phyloP scores from a whole-genome alignment of 257 asterid genomes.

The Verbascum thapsus region DNA sequence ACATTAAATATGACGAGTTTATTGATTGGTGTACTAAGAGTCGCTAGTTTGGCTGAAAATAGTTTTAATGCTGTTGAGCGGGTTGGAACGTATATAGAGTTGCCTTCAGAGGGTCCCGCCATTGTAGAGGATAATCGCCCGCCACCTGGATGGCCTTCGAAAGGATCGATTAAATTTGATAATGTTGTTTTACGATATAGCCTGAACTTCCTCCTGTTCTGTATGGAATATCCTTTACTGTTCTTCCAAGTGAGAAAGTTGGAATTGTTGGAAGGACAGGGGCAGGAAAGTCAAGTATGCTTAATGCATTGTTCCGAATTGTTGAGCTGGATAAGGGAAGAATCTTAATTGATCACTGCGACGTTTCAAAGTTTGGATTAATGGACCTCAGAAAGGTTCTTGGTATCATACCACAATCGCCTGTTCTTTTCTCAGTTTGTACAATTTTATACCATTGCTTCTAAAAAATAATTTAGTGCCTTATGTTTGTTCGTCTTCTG shows the following conservation, averaged over 20 bases:
- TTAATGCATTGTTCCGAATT: slow-evolving; percentile 45
- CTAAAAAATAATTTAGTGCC: neutral
- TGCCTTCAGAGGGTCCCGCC: slow-evolving; percentile 49
- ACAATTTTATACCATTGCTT: neutral
- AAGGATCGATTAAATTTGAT: slow-evolving; percentile 41
- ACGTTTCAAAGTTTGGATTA: slow-evolving; percentile 40
- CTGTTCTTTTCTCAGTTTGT: slow-evolving; percentile 47
- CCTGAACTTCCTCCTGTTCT: slow-evolving; percentile 43
- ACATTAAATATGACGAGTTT: slow-evolving; percentile 45
- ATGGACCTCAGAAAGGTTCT: slow-evolving; percentile 41
- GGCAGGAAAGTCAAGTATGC: slow-evolving; percentile 55
- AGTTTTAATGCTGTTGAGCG: slow-evolving; percentile 33
- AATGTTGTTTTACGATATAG: slow-evolving; percentile 41
- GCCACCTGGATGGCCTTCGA: slow-evolving; percentile 45
- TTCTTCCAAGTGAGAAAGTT: slow-evolving; percentile 40
- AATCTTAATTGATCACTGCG: slow-evolving; percentile 41
- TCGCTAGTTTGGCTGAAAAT: slow-evolving; percentile 39
- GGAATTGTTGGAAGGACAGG: slow-evolving; percentile 56
- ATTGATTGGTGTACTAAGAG: slow-evolving; percentile 44
- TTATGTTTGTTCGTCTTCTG: neutral
- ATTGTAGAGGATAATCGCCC: slow-evolving; percentile 39
- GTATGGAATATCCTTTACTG: slow-evolving; percentile 37
- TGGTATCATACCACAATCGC: slow-evolving; percentile 50
- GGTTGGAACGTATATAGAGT: slow-evolving; percentile 47
- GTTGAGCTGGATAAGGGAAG: slow-evolving; percentile 50